A percentile compares a stretch with the other conserved stretches of the same genome.
Conservation (phyloP, 1,139 yeast genomes). For the Suhomyces bokatorum region DNA sequence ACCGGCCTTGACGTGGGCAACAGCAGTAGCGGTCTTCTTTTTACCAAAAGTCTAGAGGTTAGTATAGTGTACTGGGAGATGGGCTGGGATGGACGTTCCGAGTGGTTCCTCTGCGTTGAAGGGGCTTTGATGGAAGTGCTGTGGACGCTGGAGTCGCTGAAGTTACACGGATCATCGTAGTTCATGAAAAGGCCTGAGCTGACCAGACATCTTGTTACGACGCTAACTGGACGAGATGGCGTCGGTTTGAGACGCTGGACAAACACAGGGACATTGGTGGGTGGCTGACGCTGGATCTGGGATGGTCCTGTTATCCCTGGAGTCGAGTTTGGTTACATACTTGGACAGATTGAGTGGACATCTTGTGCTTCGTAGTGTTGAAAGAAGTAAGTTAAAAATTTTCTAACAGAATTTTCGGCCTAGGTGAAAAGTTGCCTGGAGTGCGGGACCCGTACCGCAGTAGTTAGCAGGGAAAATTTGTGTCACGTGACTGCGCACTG, state of each 20-base stretch:
- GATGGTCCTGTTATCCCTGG: not conserved
- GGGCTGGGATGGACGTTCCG: not conserved
- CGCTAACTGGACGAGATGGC: too few relatives aligned
- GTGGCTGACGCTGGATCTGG: not conserved
- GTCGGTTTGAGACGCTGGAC: not conserved
- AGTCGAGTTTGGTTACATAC: constrained; percentile 41
- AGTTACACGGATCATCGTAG: too few relatives aligned
- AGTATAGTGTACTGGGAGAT: constrained; percentile 25
- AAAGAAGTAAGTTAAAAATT: constrained; percentile 16
- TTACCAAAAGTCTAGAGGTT: constrained; percentile 89
- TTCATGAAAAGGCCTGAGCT: too few relatives aligned
- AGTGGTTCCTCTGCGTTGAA: too few relatives aligned
- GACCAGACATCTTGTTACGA: too few relatives aligned
- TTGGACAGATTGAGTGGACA: constrained; percentile 72
- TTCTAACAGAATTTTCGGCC: constrained; percentile 14
- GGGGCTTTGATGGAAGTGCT: too few relatives aligned
- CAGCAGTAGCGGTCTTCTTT: constrained; percentile 99
- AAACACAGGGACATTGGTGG: not conserved
- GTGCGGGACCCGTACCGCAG: constrained; percentile 10
- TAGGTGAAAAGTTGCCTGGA: constrained; percentile 13
- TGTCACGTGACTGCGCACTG: constrained; percentile 4
- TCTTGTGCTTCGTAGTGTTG: constrained; percentile 20
- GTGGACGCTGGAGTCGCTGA: too few relatives aligned
- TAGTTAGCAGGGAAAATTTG: not conserved
- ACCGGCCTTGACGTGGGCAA: constrained; percentile 99